Percentiles rank a stretch among this genome's conserved stretches.
phyloP scores from a whole-genome alignment of 139 green algal species.

The Chara braunii region DNA sequence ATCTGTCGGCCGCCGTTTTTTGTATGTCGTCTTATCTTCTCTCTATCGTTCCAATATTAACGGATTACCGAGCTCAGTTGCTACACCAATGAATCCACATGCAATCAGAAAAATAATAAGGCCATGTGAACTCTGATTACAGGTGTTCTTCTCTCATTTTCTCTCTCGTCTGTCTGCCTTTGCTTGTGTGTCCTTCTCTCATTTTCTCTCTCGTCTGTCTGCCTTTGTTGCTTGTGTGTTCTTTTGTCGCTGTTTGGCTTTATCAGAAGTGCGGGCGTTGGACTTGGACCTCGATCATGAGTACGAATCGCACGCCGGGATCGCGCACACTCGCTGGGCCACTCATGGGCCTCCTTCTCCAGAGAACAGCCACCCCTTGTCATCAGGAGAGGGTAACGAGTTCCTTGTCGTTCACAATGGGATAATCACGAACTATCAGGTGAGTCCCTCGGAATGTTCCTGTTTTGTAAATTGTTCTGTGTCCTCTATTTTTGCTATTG shows the following conservation, averaged over 20 bases:
- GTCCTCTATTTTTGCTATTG: too few species aligned
- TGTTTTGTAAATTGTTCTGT: too few species aligned
- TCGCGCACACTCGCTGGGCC: constrained; percentile 97
- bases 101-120: too few species aligned
- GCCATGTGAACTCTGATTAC: too few species aligned
- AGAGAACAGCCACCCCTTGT: constrained; percentile 82
- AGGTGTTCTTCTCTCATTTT: neutral
- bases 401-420: constrained; percentile 99
- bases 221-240: neutral
- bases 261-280: constrained; percentile 9
- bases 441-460: constrained; percentile 23
- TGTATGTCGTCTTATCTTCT: too few species aligned
- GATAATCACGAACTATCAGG: constrained; percentile 98
- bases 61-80: too few species aligned
- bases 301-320: constrained; percentile 47
- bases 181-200: neutral
- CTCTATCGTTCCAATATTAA: too few species aligned
- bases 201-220: neutral
- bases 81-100: too few species aligned
- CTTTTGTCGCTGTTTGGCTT: neutral
- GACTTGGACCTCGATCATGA: constrained; percentile 9
- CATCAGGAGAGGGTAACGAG: constrained; percentile 58
- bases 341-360: constrained; percentile 80
- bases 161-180: neutral
- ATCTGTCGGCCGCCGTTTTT: too few species aligned